Percentiles rank a stretch among this genome's conserved stretches.
These are phyloP conservation scores for Macrocybe gigantea DNA, from an alignment of 768 basidiomycete species.

Conservation along the genomic window DNA sequence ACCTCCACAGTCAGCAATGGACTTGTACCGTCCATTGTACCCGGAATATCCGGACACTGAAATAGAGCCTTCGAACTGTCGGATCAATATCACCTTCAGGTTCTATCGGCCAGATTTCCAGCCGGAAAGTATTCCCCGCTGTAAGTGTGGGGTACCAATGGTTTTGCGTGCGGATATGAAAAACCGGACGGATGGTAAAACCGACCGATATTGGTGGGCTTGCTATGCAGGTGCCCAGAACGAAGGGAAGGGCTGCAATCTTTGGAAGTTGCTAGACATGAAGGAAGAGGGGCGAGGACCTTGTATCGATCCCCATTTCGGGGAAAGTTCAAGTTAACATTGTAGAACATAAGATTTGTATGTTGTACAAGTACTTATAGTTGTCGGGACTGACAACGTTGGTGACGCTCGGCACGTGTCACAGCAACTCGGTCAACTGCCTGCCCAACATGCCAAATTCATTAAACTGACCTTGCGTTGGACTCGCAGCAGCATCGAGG, in stretches of 20 bases:
- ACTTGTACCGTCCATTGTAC: constrained; percentile 60
- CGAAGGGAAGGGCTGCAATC: constrained; percentile 75
- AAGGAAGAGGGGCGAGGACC: constrained; percentile 59
- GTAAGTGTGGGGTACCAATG: constrained; percentile 67
- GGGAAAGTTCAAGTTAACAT: neutral
- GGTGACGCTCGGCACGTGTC: too few species aligned
- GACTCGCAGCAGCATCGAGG: too few species aligned
- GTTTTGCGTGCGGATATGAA: constrained; percentile 79
- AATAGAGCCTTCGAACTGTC: constrained; percentile 51
- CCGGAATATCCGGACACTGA: constrained; percentile 25
- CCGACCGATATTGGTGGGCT: constrained; percentile 72
- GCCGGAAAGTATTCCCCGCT: constrained; percentile 59
- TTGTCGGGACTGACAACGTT: too few species aligned
- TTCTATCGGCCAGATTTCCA: constrained; percentile 82
- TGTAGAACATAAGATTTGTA: neutral
- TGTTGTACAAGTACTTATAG: neutral
- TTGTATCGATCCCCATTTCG: constrained; percentile 15
- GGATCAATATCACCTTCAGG: constrained; percentile 84
- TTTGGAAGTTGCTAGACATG: constrained; percentile 73
- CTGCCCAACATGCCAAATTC: too few species aligned
- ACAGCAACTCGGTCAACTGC: too few species aligned
- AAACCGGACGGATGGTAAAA: constrained; percentile 46
- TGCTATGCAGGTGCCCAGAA: constrained; percentile 81
- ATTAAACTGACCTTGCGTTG: too few species aligned
- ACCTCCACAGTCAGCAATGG: constrained; percentile 65